Evolutionary conservation across 2,329 filamentous ascomycete genomes (phyloP), one percentile per base, ranked within the genome.

Genomic region (Colletotrichum graminicola): DNA sequence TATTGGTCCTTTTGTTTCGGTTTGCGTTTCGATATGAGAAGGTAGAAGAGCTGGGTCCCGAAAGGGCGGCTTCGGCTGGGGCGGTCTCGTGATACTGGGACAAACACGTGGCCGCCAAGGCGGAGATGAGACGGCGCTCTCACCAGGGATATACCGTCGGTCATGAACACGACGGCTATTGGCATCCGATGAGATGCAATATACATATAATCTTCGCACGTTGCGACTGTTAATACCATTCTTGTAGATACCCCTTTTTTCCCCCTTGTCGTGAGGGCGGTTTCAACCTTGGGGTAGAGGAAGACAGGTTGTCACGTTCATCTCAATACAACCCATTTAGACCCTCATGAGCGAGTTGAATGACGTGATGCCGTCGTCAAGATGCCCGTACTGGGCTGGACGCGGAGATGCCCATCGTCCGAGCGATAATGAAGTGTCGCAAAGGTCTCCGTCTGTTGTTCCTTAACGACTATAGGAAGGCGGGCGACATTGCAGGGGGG

Each of bases 181-280:
- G 23, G 51, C 67, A 71, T 71, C 64, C 43, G 36, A 57, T 21
- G 26, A 52, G 67, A 32, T 71, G 56, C 43, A 10, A 39, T 11
- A 59, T 41, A 43, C 34, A 57, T 47, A n/a, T 71, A 67, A 67
- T 71, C 49, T 62, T 57, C 51, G 56, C 51, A 51, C 39, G 16
- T 43, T 62, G 67, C 67, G 63, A 66, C 41, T 43, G 29, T 71
- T 62, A 32, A 57, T 67, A 21, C 29, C 57, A 56, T 70, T 70
- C 67, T 67, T 43, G 64, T 62, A 52, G 12, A 67, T 57, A 66
- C 7, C 10, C 10, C 23, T 23, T 60, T 59, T 29, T 39, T 23
- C 8, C 7, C 3, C 1, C 11, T 14, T 26, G 23, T 23, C 14
- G 43, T 21, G 54, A 39, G 11, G 45, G 55, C 21, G 49, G 61